phyloP scores from a whole-genome alignment of 1,139 yeast genomes.

The Taphrina confusa region DNA sequence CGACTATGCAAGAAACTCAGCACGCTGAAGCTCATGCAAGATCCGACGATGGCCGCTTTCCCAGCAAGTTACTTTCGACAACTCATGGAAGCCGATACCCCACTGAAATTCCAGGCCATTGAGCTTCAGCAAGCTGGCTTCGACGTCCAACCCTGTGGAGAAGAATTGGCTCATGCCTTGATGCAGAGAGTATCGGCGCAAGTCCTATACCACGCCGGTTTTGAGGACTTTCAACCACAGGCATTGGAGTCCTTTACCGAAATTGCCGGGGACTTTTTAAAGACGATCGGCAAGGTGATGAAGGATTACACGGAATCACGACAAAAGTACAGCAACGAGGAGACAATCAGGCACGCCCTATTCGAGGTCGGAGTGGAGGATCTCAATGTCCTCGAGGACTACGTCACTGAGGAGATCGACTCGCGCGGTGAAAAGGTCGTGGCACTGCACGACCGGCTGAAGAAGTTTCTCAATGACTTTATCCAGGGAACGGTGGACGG shows the following conservation, averaged over 20 bases:
- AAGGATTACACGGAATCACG: slow-evolving; percentile 64
- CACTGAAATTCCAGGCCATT: slow-evolving; percentile 43
- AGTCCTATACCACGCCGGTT: slow-evolving; percentile 89
- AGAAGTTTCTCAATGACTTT: slow-evolving; percentile 66
- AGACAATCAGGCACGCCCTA: slow-evolving; percentile 62
- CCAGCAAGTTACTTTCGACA: slow-evolving; percentile 22
- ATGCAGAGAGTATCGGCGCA: slow-evolving; percentile 72
- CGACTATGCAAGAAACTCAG: slow-evolving; percentile 86
- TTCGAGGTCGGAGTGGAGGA: slow-evolving; percentile 82
- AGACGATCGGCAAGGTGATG: slow-evolving; percentile 70
- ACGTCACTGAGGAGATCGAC: slow-evolving; percentile 69
- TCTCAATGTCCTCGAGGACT: slow-evolving; percentile 73
- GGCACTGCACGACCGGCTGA: slow-evolving; percentile 62
- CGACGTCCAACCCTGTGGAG: slow-evolving; percentile 31
- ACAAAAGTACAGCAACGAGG: slow-evolving; percentile 47
- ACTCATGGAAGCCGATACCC: slow-evolving; percentile 25
- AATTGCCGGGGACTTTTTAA: slow-evolving; percentile 75
- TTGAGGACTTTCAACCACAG: slow-evolving; percentile 74
- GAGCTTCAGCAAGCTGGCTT: slow-evolving; percentile 60
- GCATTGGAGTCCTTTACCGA: slow-evolving; percentile 83
- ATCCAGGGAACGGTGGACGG: slow-evolving; percentile 60
- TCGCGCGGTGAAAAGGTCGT: slow-evolving; percentile 68
- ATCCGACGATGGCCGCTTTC: slow-evolving; percentile 43
- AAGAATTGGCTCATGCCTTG: slow-evolving; percentile 46
- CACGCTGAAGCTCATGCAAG: slow-evolving; percentile 86